These are phyloP conservation scores for Amoebophrya sp. DNA, from an alignment of 169 alveolate species.

Conservation along the genomic window DNA sequence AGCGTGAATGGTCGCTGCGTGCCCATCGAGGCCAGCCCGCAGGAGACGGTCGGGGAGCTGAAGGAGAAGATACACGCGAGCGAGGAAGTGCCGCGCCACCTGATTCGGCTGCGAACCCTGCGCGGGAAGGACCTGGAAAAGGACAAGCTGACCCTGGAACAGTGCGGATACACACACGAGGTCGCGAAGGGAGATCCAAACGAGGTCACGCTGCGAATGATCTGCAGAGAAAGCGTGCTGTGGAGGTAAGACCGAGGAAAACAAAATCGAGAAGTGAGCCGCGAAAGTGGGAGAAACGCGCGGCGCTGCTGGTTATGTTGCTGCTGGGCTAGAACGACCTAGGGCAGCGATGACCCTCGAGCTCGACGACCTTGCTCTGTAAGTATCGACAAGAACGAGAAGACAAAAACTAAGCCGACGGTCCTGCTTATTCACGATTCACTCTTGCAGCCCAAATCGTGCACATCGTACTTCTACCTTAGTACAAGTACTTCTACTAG, in stretches of 20 bases:
- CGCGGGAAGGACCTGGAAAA: not conserved
- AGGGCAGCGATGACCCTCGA: too few relatives aligned
- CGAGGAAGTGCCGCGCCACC: not conserved
- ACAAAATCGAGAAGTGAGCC: too few relatives aligned
- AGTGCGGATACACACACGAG: not conserved
- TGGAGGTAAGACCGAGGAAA: not conserved
- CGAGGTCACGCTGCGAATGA: not conserved
- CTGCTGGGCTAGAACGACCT: too few relatives aligned
- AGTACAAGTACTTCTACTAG: too few relatives aligned
- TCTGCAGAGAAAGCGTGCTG: not conserved
- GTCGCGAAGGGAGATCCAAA: not conserved
- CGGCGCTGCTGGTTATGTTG: too few relatives aligned
- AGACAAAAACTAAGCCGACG: too few relatives aligned
- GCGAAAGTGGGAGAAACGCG: too few relatives aligned
- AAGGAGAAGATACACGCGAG: not conserved
- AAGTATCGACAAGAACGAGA: too few relatives aligned
- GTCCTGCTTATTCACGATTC: too few relatives aligned
- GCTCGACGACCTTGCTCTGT: too few relatives aligned
- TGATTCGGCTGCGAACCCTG: not conserved
- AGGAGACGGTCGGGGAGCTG: not conserved
- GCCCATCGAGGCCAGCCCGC: not conserved
- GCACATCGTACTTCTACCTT: too few relatives aligned
- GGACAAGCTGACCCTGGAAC: not conserved
- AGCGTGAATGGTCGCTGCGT: not conserved
- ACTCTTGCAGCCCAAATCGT: too few relatives aligned